Conservation (phyloP, 352 stramenopile species). For the Phytophthora aleatoria region DNA sequence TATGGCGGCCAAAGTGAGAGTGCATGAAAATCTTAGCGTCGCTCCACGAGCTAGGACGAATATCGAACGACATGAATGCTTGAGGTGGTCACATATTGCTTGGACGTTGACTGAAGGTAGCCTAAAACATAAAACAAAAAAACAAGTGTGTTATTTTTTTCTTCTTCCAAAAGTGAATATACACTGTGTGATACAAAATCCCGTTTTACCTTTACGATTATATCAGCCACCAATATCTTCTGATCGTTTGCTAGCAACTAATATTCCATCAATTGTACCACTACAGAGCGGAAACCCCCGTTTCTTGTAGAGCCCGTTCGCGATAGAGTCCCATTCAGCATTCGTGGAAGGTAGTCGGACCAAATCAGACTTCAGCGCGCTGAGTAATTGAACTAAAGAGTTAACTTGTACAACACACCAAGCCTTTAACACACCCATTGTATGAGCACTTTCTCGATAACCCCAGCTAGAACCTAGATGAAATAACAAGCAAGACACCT, state of each 20-base stretch:
- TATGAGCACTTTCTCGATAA: not conserved
- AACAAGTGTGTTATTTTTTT: not conserved
- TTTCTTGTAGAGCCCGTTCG: not conserved
- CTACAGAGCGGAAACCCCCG: not conserved
- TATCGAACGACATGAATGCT: not conserved
- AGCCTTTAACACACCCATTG: not conserved
- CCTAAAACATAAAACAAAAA: not conserved
- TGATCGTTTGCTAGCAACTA: not conserved
- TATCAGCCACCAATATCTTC: not conserved
- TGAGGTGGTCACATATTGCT: not conserved
- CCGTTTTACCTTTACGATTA: not conserved
- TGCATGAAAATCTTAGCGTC: not conserved
- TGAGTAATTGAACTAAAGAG: not conserved
- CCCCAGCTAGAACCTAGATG: not conserved
- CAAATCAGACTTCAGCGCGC: not conserved
- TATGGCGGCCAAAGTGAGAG: not conserved
- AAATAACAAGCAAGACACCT: not conserved
- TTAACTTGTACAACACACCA: not conserved
- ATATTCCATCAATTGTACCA: not conserved
- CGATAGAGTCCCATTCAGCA: not conserved
- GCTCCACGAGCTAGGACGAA: not conserved
- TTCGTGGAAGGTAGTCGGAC: not conserved
- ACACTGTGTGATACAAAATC: not conserved
- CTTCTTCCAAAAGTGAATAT: not conserved
- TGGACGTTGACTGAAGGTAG: not conserved